Evolutionary conservation across 148 eudicot species (phyloP), one percentile per base, ranked within the genome.

Genomic region (Bassia scoparia): DNA sequence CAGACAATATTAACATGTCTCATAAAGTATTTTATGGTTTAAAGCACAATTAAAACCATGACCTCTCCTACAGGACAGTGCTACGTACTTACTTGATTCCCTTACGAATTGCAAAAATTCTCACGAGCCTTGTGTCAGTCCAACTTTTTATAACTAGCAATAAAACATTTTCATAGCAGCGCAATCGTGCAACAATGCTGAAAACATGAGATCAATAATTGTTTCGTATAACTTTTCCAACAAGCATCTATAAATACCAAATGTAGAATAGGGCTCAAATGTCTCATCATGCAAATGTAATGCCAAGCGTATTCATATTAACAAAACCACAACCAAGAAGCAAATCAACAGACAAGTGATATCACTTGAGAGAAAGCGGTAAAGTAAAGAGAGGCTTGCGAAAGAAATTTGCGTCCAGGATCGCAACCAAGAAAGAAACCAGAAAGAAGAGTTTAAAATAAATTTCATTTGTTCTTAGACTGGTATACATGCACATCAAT

Each of bases 11-110:
- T 27, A 55, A 69, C 44, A 66, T 46, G 49, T 1, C 23, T 49
- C 26, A n/a, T 30, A 43, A 26, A 81, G 66, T 65, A 41, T 24
- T 63, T 12, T 46, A 54, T 69, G 70, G 66, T 34, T 41, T 7
- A 49, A 64, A 67, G 13, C n/a, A 16, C 21, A 68, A 56, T 69
- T 55, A 71, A 59, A 70, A 35, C 26, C 69, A 64, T 85, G 91
- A n/a, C n/a, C n/a, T 97, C 97, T 95, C 98, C 86, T 95, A 97
- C 54, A 95, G 49, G 34, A 74, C 66, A 48, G 86, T 74, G 96
- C 96, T 75, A 95, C 82, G 87, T 95, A 80, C 81, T 87, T 86
- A n/a, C n/a, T 82, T 91, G 35, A 97, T 95, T 77, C 98, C 97
- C 81, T 91, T 95, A 81, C 90, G 85, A 74, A 95, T 72, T 46